Base-by-base conservation (phyloP, 306 rosid genomes). In the Phaseolus lunatus region DNA sequence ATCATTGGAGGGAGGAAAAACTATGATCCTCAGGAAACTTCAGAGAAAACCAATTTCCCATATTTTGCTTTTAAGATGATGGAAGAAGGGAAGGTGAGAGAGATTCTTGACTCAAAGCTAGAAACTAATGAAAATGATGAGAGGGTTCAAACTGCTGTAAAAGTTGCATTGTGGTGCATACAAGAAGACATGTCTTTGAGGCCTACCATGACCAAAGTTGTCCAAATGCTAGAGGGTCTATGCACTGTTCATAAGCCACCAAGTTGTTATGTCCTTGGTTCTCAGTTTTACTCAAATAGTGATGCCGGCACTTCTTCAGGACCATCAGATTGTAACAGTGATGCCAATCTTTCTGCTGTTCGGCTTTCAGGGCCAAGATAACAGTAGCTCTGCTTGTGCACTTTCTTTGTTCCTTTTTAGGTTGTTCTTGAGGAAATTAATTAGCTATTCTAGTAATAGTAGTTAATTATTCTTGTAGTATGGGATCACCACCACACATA, bases 171-270 rank as follows among this genome's bases (percentile, higher is more conserved):
- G 53, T 81, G 84, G 76, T 81, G 80, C 63, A 66, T 81, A 56
- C 84, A 81, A 11, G 76, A 81, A 67, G 80, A 81, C 27, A 75
- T 81, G 84, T 54, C 71, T 57, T 44, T 49, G 10, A 81, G 84
- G 58, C 80, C 84, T 56, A 58, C 70, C 3, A 81, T 81, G 84
- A 47, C 49, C 24, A 67, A 68, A 58, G 80, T 81, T 47, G 77
- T 81, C 3, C 80, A 75, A 75, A 81, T 81, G 84, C 77, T 81
- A 31, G 84, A 81, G 54, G 84, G 84, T 48, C 77, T 81, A 12
- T 75, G 67, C 10, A 20, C 43, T 75, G 80, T 81, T 75, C 77
- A 57, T n/a, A 68, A 56, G 56, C 77, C 80, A 57, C 84, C 80
- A 74, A 75, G 7, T 14, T 66, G 73, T 73, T 43, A 63, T n/a